These are phyloP conservation scores for Lenwebbia sp. DNA, from an alignment of 345 rosid genomes.

Conservation along the genomic window DNA sequence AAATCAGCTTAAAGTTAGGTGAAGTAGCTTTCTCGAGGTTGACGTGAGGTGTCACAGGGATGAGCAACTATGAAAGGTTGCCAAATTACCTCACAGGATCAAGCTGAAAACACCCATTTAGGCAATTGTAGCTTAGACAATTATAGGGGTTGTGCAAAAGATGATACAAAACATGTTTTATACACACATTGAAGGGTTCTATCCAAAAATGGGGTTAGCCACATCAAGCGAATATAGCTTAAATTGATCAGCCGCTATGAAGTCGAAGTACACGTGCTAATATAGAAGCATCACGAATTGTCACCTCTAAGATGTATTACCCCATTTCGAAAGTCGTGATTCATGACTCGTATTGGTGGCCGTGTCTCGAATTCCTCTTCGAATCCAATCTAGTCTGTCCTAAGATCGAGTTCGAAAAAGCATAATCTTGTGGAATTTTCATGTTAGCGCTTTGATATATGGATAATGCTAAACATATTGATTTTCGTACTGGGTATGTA, in stretches of 20 bases:
- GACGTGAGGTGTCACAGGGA: not conserved
- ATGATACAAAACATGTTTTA: not conserved
- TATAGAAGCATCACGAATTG: not conserved
- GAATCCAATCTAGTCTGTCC: not conserved
- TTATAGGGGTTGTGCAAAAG: not conserved
- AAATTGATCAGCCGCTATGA: not conserved
- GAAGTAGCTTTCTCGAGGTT: not conserved
- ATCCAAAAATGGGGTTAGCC: not conserved
- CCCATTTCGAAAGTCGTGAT: not conserved
- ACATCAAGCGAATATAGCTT: not conserved
- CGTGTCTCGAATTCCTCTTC: not conserved
- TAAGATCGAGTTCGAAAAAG: not conserved
- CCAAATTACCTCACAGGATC: not conserved
- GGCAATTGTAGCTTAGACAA: not conserved
- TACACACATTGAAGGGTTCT: not conserved
- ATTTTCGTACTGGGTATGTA: not conserved
- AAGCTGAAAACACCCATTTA: not conserved
- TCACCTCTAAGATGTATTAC: too few species aligned
- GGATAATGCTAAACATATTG: fast-evolving
- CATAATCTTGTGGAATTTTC: not conserved
- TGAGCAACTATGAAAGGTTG: not conserved
- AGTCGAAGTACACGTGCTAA: not conserved
- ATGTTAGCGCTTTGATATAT: fast-evolving
- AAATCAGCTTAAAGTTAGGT: not conserved
- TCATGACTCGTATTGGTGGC: not conserved